Evolutionary conservation across 2,329 filamentous ascomycete genomes (phyloP), one percentile per base, ranked within the genome.

Genomic region (Aaosphaeria pasadenensis): DNA sequence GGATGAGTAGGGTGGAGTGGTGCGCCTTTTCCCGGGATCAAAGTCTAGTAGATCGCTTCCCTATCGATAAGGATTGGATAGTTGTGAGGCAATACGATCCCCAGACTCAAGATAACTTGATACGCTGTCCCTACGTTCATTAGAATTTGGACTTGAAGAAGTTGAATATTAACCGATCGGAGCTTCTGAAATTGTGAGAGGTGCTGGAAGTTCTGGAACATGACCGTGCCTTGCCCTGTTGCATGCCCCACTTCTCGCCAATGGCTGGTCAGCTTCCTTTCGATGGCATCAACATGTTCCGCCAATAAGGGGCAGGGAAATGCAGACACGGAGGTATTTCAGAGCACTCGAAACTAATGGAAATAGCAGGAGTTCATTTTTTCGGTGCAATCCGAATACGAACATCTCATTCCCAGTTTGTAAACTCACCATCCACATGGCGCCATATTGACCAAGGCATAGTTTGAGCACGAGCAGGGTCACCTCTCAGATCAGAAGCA

Each of bases 401-500:
- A 48, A 83, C 78, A 69, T 83, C 3, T 62, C 76, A 3, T 66
- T 71, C 3, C 67, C 69, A 57, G 63, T 90, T 45, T 84, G 88
- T 56, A 89, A 95, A 74, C 76, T 91, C 13, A 86, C 88, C 55
- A 91, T 95, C 58, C 89, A 84, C 61, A 81, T 89, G 43, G 87
- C 95, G 11, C 90, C 90, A 84, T 87, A 11, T 80, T 89, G 59
- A 95, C 95, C 71, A 71, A 79, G 13, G 90, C 90, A 1, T 89
- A 87, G 84, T 95, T 91, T 70, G 90, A 95, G 69, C 17, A 36
- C 33, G 33, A 36, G 33, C 95, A 88, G 89, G 80, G 74, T 33
- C 82, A 89, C 46, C 90, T 95, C 65, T 85, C 17, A 24, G 17
- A 24, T 24, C 17, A 24, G 17, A 24, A 24, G 17, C 17, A 24